Base-by-base conservation (phyloP, 2,329 filamentous ascomycete genomes). In the Pestalotiopsis sp. region DNA sequence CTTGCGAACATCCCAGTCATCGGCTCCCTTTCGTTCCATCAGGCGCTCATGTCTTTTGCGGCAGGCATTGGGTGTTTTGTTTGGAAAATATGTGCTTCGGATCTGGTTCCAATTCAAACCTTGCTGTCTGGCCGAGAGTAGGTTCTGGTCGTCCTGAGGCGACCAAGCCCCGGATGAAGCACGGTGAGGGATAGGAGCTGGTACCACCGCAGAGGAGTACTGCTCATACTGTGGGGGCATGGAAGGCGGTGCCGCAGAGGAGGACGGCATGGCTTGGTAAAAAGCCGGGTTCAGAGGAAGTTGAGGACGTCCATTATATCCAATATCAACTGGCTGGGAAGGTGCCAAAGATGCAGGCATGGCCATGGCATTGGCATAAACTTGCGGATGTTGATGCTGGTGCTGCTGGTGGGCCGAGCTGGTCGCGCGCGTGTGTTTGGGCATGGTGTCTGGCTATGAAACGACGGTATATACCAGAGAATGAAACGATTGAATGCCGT, bases 31-130 rank as follows among this genome's bases (percentile, higher is more conserved):
- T 71, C 91, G 89, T 80, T 95, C 92, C 85, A 95, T 90, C 71
- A 97, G 82, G 55, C 94, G 87, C 80, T 97, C 94, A 75, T 97
- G 93, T 66, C 94, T 89, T 82, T 97, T 97, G 71, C 94, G 92
- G 81, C 94, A 97, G 20, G 94, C 94, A 77, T 96, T 96, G 68
- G 91, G 83, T 9, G 88, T 89, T 83, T 97, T 97, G 77, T 81
- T 85, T 1, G 91, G 91, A 77, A 97, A 97, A 80, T 93, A 89
- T 70, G 86, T 88, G 69, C 85, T 84, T 73, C 94, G 90, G 76
- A 97, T 96, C 73, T 93, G 91, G 66, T 88, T 87, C 94, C 94
- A 97, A 80, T 94, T 95, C 77, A 94, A 86, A 26, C 92, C 92
- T 74, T 90, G 88, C 61, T 91, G 88, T 65, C 94, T 88, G 17